Evolutionary conservation across 2,329 filamentous ascomycete species (phyloP).

Genomic region (Fusarium sulawesiense): DNA sequence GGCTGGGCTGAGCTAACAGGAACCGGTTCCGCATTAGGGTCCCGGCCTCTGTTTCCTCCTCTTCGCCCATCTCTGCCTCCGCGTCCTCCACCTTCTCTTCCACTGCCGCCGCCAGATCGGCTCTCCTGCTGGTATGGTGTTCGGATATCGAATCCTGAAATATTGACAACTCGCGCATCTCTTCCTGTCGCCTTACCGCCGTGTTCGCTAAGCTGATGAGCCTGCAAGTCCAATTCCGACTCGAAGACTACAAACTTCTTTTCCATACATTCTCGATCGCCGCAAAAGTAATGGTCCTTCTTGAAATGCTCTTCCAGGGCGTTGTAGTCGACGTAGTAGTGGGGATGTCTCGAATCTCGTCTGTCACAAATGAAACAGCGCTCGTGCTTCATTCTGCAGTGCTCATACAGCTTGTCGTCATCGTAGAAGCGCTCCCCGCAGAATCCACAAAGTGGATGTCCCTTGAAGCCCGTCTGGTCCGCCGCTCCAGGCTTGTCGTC

Average conservation of each 20-base stretch:
- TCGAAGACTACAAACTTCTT: slow-evolving; percentile 99
- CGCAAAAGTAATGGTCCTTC: slow-evolving; percentile 86
- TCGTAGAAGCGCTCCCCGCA: slow-evolving; percentile 94
- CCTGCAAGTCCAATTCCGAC: slow-evolving; percentile 93
- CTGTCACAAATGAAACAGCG: slow-evolving; percentile 94
- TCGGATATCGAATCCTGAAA: slow-evolving; percentile 85
- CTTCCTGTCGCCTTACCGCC: slow-evolving; percentile 85
- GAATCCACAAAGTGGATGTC: slow-evolving; percentile 94
- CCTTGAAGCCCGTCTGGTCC: slow-evolving; percentile 95
- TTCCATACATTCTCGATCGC: slow-evolving; percentile 87
- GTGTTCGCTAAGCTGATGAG: slow-evolving; percentile 88
- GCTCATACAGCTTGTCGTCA: slow-evolving; percentile 91
- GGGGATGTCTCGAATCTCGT: slow-evolving; percentile 74
- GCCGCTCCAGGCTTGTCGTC: slow-evolving; percentile 90
- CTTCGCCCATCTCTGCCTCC: slow-evolving; percentile 67
- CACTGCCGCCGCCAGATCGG: slow-evolving; percentile 55
- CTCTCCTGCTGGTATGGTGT: slow-evolving; percentile 74
- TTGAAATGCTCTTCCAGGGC: slow-evolving; percentile 87
- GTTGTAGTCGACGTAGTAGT: slow-evolving; percentile 93
- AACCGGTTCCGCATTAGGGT: slow-evolving; percentile 86
- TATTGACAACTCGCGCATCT: slow-evolving; percentile 86
- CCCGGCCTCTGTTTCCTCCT: slow-evolving; percentile 72
- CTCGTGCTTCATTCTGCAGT: slow-evolving; percentile 95
- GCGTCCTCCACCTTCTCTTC: slow-evolving; percentile 54
- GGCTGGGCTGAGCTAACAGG: slow-evolving; percentile 83